Percentiles rank a stretch among this genome's conserved stretches.
Conservation (phyloP, 2,329 filamentous ascomycete species). For the Paraconiothyrium brasiliense region DNA sequence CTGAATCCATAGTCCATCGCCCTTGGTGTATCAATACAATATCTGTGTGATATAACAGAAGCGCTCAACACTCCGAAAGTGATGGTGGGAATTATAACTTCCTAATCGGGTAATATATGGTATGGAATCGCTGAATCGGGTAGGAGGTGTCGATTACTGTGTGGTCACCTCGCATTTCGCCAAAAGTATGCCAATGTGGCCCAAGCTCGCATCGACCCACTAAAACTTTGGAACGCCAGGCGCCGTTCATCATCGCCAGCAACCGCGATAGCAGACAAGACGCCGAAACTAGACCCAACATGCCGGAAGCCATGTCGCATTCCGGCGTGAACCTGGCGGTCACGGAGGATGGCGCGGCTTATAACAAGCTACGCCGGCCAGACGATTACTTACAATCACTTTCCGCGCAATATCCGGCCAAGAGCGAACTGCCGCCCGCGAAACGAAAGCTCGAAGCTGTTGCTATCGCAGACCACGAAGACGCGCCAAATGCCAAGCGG, state of each 20-base stretch:
- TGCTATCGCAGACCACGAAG: slow-evolving; percentile 4
- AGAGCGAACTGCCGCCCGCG: slow-evolving; percentile 13
- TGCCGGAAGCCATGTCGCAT: slow-evolving; percentile 30
- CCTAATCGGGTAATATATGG: no score
- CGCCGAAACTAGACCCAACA: neutral
- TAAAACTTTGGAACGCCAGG: slow-evolving; percentile 13
- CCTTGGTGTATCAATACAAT: no score
- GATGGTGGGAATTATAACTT: neutral
- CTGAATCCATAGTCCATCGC: no score
- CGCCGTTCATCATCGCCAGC: neutral
- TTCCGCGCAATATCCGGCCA: slow-evolving; percentile 19
- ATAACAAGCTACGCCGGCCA: slow-evolving; percentile 50
- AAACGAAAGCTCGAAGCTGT: slow-evolving; percentile 38
- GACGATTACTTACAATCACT: slow-evolving; percentile 36
- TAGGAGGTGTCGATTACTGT: no score
- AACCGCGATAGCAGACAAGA: neutral
- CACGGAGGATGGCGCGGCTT: slow-evolving; percentile 46
- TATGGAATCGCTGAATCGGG: no score
- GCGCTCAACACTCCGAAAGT: neutral
- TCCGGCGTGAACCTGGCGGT: slow-evolving; percentile 38
- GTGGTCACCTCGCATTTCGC: no score
- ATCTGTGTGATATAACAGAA: neutral
- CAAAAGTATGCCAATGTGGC: neutral
- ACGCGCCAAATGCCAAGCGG: slow-evolving; percentile 27
- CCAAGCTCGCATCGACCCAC: slow-evolving; percentile 2